phyloP scores from a whole-genome alignment of 2,329 filamentous ascomycete species.

The Talaromyces pinophilus region DNA sequence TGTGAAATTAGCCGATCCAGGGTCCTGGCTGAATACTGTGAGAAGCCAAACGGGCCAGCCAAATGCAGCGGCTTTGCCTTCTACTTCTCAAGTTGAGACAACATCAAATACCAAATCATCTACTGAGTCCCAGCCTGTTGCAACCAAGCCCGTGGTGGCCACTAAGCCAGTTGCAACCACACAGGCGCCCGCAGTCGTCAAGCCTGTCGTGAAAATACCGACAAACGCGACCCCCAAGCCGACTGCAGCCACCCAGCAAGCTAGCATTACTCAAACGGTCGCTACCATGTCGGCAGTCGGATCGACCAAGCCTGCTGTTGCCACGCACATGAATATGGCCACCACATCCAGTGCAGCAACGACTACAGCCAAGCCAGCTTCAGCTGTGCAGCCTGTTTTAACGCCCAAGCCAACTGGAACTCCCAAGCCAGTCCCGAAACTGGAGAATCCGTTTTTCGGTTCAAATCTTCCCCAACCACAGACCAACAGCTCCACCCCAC shows the following conservation, averaged over 20 bases:
- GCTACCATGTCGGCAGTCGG: neutral
- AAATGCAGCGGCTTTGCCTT: neutral
- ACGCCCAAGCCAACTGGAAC: neutral
- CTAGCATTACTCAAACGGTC: neutral
- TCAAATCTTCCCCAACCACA: constrained; percentile 29
- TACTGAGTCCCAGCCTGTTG: neutral
- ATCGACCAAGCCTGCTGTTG: neutral
- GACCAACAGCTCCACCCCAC: neutral
- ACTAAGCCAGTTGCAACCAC: neutral
- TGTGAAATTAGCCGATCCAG: constrained; percentile 1
- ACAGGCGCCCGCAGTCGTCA: neutral
- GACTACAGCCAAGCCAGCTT: neutral
- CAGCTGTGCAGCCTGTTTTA: neutral
- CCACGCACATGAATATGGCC: neutral
- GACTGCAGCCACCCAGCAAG: neutral
- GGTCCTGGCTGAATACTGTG: neutral
- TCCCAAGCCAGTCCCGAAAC: neutral
- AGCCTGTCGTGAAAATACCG: neutral
- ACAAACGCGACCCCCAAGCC: neutral
- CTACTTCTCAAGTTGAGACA: neutral
- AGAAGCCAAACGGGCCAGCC: neutral
- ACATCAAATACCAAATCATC: neutral
- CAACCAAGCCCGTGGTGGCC: neutral
- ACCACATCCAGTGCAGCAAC: neutral
- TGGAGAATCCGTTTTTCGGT: constrained; percentile 23